phyloP scores from a whole-genome alignment of 2,329 filamentous ascomycete species.

The Aspergillus chevalieri region DNA sequence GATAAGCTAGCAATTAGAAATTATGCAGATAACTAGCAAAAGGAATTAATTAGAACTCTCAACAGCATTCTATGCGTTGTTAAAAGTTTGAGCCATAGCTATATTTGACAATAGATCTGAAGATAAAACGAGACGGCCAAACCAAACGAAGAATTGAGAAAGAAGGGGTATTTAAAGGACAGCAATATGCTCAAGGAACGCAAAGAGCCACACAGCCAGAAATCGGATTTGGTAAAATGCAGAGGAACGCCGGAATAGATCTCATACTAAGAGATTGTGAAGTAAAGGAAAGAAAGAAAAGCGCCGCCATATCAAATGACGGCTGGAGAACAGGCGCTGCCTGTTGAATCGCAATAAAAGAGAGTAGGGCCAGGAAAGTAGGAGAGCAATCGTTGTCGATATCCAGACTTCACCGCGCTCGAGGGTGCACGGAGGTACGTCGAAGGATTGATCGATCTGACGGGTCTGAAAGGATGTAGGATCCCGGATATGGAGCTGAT shows the following conservation, averaged over 20 bases:
- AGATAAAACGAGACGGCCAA: not conserved
- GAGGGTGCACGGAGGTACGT: constrained; percentile 17
- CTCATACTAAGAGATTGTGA: not conserved
- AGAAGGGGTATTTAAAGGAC: not conserved
- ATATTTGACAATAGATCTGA: not conserved
- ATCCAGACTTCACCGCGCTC: constrained; percentile 18
- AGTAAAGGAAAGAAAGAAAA: constrained; percentile 8
- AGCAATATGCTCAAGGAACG: not conserved
- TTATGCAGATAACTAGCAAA: not conserved
- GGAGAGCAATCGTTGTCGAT: not conserved
- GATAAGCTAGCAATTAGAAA: not conserved
- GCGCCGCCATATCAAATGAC: constrained; percentile 11
- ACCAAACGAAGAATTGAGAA: not conserved
- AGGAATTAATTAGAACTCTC: not conserved
- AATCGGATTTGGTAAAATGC: not conserved
- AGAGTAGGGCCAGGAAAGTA: not conserved
- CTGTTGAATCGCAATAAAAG: constrained; percentile 5
- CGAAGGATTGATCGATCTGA: constrained; percentile 16
- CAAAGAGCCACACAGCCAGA: not conserved
- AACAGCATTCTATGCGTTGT: not conserved
- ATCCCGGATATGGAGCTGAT: constrained; percentile 15
- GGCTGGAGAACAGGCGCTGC: not conserved
- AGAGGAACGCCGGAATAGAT: not conserved
- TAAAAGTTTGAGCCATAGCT: not conserved
- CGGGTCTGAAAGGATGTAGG: constrained; percentile 17